phyloP scores from a whole-genome alignment of 2,329 filamentous ascomycete genomes.

The Fusarium oxysporum region DNA sequence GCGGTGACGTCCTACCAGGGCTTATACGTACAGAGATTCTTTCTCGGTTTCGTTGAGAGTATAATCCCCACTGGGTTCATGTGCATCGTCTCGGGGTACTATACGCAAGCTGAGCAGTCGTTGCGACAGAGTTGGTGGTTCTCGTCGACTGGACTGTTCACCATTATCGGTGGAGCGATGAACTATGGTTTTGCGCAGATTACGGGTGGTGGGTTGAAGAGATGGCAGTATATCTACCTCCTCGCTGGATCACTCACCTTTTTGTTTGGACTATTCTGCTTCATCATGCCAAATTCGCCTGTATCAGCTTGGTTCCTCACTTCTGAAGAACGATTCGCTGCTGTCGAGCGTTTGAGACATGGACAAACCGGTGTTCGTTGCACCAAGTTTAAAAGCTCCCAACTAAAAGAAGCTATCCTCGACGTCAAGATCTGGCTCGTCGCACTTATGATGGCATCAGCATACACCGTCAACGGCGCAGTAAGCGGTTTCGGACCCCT shows the following conservation, averaged over 20 bases:
- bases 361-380: slow-evolving; percentile 74
- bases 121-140: slow-evolving; percentile 77
- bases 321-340: slow-evolving; percentile 69
- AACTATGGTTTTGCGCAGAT: slow-evolving; percentile 78
- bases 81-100: slow-evolving; percentile 70
- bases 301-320: slow-evolving; percentile 77
- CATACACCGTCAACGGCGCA: slow-evolving; percentile 78
- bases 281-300: slow-evolving; percentile 73
- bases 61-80: slow-evolving; percentile 76
- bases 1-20: slow-evolving; percentile 72
- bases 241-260: slow-evolving; percentile 73
- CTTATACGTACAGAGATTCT: slow-evolving; percentile 75
- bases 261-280: slow-evolving; percentile 73
- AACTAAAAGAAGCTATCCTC: slow-evolving; percentile 67
- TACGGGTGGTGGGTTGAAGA: slow-evolving; percentile 60
- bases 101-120: slow-evolving; percentile 74
- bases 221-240: slow-evolving; percentile 80
- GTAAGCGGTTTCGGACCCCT: slow-evolving; percentile 77
- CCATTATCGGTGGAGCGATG: slow-evolving; percentile 70
- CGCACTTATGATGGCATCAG: slow-evolving; percentile 75
- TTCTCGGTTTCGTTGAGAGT: slow-evolving; percentile 71
- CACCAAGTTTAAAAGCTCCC: slow-evolving; percentile 67
- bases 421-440: slow-evolving; percentile 74
- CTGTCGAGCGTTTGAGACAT: slow-evolving; percentile 70
- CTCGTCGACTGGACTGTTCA: slow-evolving; percentile 68